Percentiles rank a stretch among this genome's conserved stretches.
phyloP scores from a whole-genome alignment of 2,329 filamentous ascomycete species.

The Cytospora schulzeri region DNA sequence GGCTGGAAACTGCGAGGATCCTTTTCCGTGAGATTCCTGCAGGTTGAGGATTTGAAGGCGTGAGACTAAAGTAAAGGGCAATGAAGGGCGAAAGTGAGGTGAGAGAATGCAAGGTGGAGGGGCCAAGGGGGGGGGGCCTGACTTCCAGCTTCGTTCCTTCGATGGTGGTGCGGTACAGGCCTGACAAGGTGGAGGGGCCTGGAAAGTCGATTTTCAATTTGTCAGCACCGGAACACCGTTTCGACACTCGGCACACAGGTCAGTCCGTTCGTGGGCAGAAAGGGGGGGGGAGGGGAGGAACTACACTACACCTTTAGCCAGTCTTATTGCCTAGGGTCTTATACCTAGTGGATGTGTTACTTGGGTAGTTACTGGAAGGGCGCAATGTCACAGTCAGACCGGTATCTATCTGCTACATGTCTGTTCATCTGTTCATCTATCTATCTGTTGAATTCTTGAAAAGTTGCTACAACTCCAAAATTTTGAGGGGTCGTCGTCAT shows the following conservation, averaged over 20 bases:
- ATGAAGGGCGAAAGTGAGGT: conserved; percentile 6
- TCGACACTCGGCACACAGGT: no score
- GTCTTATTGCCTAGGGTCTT: no score
- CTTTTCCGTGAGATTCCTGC: conserved; percentile 4
- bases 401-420: no score
- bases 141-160: conserved; percentile 2
- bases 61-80: conserved; percentile 26
- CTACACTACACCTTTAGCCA: no score
- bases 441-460: no score
- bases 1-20: conserved; percentile 4
- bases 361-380: no score
- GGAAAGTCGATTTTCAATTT: conserved; percentile 33
- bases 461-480: no score
- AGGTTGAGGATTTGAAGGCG: conserved; percentile 26
- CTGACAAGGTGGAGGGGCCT: conserved; percentile 31
- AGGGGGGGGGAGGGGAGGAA: no score
- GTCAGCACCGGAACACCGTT: conserved; percentile 29
- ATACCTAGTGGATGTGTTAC: no score
- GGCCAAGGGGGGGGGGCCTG: conserved; percentile 7
- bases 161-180: neutral
- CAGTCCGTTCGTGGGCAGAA: neutral
- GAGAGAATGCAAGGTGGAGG: conserved; percentile 6
- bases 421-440: neutral
- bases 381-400: no score
- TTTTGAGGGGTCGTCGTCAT: no score